Evolutionary conservation across 768 basidiomycete genomes (phyloP).

Genomic region (Tricholoma sp.): DNA sequence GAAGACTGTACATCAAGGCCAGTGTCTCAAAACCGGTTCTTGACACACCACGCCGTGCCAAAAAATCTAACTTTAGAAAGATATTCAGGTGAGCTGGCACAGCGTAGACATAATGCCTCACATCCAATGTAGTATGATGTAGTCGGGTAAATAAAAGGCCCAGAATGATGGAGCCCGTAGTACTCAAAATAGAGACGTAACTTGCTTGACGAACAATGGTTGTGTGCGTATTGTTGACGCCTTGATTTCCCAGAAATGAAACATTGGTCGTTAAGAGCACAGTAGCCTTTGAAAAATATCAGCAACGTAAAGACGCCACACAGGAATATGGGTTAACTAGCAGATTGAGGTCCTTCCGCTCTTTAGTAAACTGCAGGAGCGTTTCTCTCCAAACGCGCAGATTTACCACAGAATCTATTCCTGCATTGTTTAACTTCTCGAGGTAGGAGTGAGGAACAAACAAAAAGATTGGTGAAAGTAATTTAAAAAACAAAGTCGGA

Average conservation of each 20-base stretch:
- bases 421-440: not conserved
- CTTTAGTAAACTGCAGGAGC: not conserved
- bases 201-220: slow-evolving; percentile 1
- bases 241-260: not conserved
- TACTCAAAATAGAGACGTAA: not conserved
- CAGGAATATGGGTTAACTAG: not conserved
- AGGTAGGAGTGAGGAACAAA: slow-evolving; percentile 1
- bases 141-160: not conserved
- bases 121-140: not conserved
- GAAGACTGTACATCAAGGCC: slow-evolving; percentile 4
- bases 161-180: not conserved
- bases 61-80: not conserved
- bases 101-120: not conserved
- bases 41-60: not conserved
- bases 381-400: not conserved
- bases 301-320: not conserved
- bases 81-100: not conserved
- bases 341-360: not conserved
- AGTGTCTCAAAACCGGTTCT: not conserved
- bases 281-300: not conserved
- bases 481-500: not conserved
- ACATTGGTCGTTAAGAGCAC: slow-evolving; percentile 1
- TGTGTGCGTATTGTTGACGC: not conserved
- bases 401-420: not conserved
- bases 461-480: not conserved